Percentiles rank a stretch among this genome's conserved stretches.
Evolutionary conservation across 192 early-diverging fungal species (phyloP).

Genomic region (Coemansia sp.): DNA sequence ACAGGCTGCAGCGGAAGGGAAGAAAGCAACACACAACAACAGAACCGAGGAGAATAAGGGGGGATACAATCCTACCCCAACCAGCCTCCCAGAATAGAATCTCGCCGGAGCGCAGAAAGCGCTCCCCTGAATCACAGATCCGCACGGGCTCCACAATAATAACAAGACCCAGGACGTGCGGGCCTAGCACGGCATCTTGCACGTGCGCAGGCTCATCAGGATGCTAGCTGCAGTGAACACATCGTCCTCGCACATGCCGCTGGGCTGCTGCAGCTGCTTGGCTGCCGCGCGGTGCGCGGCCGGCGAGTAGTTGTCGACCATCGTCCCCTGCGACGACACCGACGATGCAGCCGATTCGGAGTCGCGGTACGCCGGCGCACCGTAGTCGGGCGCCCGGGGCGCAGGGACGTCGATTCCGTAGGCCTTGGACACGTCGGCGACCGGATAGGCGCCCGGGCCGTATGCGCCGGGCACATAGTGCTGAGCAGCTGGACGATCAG

Average conservation of each 20-base stretch:
- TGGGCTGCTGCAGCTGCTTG: constrained; percentile 8
- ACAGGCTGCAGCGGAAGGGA: too few relatives aligned
- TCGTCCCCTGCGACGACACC: constrained; percentile 38
- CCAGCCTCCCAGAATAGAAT: too few relatives aligned
- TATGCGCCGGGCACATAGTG: constrained; percentile 1
- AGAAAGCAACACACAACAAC: too few relatives aligned
- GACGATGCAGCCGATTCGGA: constrained; percentile 38
- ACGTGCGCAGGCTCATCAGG: constrained; percentile 50
- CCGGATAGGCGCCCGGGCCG: not conserved
- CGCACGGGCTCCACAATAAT: not conserved
- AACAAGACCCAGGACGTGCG: not conserved
- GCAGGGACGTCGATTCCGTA: constrained; percentile 34
- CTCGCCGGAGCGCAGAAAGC: too few relatives aligned
- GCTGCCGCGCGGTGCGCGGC: not conserved
- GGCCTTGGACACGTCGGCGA: constrained; percentile 9
- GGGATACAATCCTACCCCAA: too few relatives aligned
- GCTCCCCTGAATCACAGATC: too few relatives aligned
- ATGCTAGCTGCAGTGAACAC: constrained; percentile 50
- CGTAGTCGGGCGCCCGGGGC: constrained; percentile 5
- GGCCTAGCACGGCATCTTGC: constrained; percentile 44
- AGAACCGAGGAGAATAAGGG: too few relatives aligned
- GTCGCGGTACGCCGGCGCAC: constrained; percentile 22
- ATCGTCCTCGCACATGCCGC: constrained; percentile 29
- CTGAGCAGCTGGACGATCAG: constrained; percentile 10
- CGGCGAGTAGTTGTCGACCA: constrained; percentile 29